Base-by-base conservation (phyloP, 805 yeast genomes). In the Middelhovenomyces tepae region DNA sequence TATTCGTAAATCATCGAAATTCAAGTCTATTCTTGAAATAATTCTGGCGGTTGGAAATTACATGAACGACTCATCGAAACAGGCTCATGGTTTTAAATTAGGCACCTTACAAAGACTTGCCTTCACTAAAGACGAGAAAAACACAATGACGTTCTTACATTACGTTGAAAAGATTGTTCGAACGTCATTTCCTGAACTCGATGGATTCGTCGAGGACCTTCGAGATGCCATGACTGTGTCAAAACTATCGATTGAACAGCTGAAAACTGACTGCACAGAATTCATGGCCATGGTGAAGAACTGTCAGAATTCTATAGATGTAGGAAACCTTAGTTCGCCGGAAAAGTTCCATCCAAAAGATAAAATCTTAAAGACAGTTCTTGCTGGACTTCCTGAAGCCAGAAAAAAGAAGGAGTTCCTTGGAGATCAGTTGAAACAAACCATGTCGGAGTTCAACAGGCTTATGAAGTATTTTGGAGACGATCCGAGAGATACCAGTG, bases 51-150 rank as follows among this genome's bases (percentile, higher is more conserved):
- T 91, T 32, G 99, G 98, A 38, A 91, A 91, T 55, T 89, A 78
- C 54, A 91, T 91, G 98, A 91, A 93, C 54, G 95, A 86, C 48
- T 64, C 75, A n/a, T 67, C 84, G 2, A 87, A 86, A 47, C 94
- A 86, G 54, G 97, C 96, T 1, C 70, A 73, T 44, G 99, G 99
- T 3, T 93, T 93, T 67, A 80, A 81, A 48, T 63, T 91, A 39
- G 78, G 83, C 28, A 83, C 95, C n/a, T 65, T 91, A 34, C 95
- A 86, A 50, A 65, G 97, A 45, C 67, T 91, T 38, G 83, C 80
- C 20, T 86, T 93, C 45, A 78, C 93, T 59, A 91, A 91, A 53
- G 95, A 89, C 57, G 85, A 80, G 17, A 71, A 76, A 38, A 87
- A 89, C 53, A 72, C 85, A 4, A 76, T 81, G 77, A 83, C 94